phyloP scores from a whole-genome alignment of 176 grass and related monocot genomes.

The Poa pratensis region DNA sequence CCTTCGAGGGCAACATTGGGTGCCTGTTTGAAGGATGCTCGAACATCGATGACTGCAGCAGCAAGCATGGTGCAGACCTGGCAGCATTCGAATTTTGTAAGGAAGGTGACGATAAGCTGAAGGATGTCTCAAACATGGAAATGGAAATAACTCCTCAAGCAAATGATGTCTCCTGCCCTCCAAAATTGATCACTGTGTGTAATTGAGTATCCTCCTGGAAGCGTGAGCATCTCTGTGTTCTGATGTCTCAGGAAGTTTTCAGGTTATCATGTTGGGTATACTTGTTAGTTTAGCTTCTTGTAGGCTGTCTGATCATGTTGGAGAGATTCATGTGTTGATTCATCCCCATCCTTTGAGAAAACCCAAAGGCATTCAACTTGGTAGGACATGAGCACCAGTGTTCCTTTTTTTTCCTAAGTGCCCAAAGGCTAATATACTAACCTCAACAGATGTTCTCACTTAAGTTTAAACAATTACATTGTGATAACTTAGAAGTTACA shows the following conservation, averaged over 20 bases:
- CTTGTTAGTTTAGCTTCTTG: slow-evolving; percentile 37
- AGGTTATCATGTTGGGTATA: slow-evolving; percentile 32
- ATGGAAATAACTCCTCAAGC: slow-evolving; percentile 34
- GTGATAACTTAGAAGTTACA: slow-evolving; percentile 23
- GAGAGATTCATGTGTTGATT: slow-evolving; percentile 4
- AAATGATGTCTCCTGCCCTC: slow-evolving; percentile 34
- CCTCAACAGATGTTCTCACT: slow-evolving; percentile 27
- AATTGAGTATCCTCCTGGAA: slow-evolving; percentile 28
- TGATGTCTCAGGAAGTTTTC: slow-evolving; percentile 40
- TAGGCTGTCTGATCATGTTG: slow-evolving; percentile 27
- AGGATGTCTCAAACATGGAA: slow-evolving; percentile 32
- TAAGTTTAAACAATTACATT: slow-evolving; percentile 41
- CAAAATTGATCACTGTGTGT: slow-evolving; percentile 55
- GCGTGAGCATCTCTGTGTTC: background rate
- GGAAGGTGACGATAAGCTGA: slow-evolving; percentile 27
- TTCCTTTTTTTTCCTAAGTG: slow-evolving; percentile 35
- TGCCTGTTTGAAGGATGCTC: slow-evolving; percentile 50
- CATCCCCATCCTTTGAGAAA: background rate
- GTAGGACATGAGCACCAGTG: slow-evolving; percentile 20
- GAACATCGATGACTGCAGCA: slow-evolving; percentile 24
- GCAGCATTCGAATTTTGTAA: slow-evolving; percentile 42
- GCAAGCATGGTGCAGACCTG: slow-evolving; percentile 26
- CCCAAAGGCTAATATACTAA: slow-evolving; percentile 32
- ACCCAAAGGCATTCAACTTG: slow-evolving; percentile 33
- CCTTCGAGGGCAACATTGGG: slow-evolving; percentile 49